A percentile compares a stretch with the other conserved stretches of the same genome.
Conservation (phyloP, 495 filamentous ascomycete species). For the Podospora pseudocomata region DNA sequence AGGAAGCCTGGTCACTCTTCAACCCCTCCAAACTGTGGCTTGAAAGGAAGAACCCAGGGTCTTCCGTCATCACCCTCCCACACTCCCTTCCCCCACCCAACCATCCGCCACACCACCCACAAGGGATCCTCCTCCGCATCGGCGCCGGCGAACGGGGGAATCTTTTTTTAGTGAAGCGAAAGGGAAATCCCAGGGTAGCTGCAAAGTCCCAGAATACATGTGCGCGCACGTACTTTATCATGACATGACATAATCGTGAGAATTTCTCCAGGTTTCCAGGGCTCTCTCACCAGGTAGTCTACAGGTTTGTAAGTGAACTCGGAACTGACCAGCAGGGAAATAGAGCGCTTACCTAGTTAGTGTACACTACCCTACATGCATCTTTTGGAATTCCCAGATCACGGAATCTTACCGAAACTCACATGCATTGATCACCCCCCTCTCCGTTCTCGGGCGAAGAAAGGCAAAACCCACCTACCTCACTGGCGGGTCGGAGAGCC, state of each 20-base stretch:
- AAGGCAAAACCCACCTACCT: neutral
- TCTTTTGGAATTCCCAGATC: neutral
- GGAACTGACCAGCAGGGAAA: too few species aligned
- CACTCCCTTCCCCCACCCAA: neutral
- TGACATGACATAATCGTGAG: neutral
- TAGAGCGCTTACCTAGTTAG: too few species aligned
- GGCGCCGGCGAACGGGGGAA: neutral
- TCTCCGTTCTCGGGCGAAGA: neutral
- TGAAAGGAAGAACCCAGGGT: slow-evolving; percentile 4
- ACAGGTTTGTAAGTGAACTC: too few species aligned
- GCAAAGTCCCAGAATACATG: neutral
- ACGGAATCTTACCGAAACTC: neutral
- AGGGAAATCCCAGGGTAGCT: neutral
- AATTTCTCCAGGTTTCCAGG: neutral
- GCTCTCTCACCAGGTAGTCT: too few species aligned
- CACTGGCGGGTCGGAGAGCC: too few species aligned
- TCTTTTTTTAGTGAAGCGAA: neutral
- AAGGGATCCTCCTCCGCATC: neutral
- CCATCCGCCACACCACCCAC: too few species aligned
- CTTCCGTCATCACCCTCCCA: neutral
- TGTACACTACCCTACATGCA: too few species aligned
- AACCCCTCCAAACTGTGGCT: neutral
- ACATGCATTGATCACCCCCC: neutral
- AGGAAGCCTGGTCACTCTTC: neutral
- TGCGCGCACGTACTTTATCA: neutral